Conservation (phyloP, 345 rosid genomes). For the Syzygium jambos region DNA sequence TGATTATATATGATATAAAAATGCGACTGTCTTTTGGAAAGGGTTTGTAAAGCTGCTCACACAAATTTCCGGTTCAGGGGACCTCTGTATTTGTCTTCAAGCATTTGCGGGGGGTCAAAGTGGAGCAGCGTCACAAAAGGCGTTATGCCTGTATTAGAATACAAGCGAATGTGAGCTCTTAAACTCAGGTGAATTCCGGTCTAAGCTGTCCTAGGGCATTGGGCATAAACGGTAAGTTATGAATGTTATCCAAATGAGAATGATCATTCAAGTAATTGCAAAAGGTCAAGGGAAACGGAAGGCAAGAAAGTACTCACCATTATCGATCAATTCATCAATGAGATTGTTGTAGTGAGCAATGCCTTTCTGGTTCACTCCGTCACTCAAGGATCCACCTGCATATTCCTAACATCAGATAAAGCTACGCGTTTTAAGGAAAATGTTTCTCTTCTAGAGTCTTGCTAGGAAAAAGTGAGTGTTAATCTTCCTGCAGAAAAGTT, state of each 20-base stretch:
- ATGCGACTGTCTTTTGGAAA: not conserved
- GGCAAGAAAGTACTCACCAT: slow-evolving; percentile 2
- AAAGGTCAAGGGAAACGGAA: not conserved
- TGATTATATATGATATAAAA: not conserved
- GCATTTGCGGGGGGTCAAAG: slow-evolving; percentile 28
- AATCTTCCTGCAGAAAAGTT: not conserved
- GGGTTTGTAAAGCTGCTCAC: slow-evolving; percentile 7
- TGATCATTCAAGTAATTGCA: not conserved
- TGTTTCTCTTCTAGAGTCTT: not conserved
- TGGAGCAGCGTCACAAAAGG: slow-evolving; percentile 31
- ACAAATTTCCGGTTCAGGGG: slow-evolving; percentile 19
- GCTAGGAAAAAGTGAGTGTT: not conserved
- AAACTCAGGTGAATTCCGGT: not conserved
- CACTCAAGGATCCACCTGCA: slow-evolving; percentile 24
- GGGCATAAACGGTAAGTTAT: not conserved
- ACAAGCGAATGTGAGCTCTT: not conserved
- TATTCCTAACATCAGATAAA: not conserved
- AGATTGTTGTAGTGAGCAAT: slow-evolving; percentile 25
- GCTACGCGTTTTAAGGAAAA: not conserved
- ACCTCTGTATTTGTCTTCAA: slow-evolving; percentile 27
- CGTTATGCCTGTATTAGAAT: slow-evolving; percentile 12
- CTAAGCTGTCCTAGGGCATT: not conserved
- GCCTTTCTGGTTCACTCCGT: slow-evolving; percentile 27
- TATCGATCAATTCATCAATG: slow-evolving; percentile 9
- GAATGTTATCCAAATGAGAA: not conserved